phyloP scores from a whole-genome alignment of 164 flowering plant species.

The Nymphaea colorata region DNA sequence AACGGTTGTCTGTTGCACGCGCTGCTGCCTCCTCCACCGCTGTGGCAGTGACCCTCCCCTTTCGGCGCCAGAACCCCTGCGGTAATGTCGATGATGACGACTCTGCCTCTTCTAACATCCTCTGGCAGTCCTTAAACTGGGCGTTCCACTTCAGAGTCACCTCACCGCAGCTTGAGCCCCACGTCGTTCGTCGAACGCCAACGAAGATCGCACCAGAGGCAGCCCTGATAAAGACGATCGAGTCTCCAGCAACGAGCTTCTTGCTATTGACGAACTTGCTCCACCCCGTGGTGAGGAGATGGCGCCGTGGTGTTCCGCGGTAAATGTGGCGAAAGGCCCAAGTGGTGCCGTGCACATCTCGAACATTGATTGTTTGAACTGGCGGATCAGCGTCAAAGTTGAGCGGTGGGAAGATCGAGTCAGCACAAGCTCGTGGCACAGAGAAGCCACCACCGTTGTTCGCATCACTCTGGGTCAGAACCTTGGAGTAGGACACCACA shows the following conservation, averaged over 20 bases:
- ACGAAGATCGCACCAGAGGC: slow-evolving; percentile 25
- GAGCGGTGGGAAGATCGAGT: slow-evolving; percentile 55
- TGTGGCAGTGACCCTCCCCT: slow-evolving; percentile 23
- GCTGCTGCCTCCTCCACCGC: slow-evolving; percentile 29
- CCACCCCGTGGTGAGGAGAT: slow-evolving; percentile 85
- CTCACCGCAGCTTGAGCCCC: slow-evolving; percentile 6
- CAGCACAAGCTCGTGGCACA: slow-evolving; percentile 74
- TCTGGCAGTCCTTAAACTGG: background rate
- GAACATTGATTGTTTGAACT: slow-evolving; percentile 38
- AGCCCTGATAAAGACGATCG: slow-evolving; percentile 54
- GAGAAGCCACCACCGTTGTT: slow-evolving; percentile 91
- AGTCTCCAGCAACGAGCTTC: slow-evolving; percentile 68
- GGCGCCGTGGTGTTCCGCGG: slow-evolving; percentile 78
- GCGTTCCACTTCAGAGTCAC: slow-evolving; percentile 3
- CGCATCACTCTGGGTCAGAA: slow-evolving; percentile 66
- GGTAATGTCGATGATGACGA: background rate
- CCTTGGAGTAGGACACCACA: slow-evolving; percentile 40
- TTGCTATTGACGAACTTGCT: slow-evolving; percentile 75
- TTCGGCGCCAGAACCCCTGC: slow-evolving; percentile 7
- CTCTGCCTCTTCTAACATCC: background rate
- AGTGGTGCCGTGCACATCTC: slow-evolving; percentile 35
- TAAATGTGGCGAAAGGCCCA: slow-evolving; percentile 58
- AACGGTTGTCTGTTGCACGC: slow-evolving; percentile 28
- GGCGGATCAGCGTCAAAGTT: slow-evolving; percentile 50
- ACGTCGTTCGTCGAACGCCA: slow-evolving; percentile 37